Conservation (phyloP, 257 asterid species). For the Solanum piurae region DNA sequence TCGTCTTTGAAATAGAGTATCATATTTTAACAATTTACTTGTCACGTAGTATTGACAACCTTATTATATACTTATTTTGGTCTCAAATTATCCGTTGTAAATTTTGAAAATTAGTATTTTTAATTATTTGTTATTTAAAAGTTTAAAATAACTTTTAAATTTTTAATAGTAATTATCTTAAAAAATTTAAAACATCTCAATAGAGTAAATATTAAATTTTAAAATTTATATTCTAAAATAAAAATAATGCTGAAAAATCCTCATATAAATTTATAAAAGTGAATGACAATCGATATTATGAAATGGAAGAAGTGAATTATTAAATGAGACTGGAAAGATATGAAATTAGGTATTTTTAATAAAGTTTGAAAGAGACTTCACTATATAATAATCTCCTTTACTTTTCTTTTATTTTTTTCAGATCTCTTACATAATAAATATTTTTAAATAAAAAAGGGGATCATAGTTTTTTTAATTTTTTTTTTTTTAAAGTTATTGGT, state of each 20-base stretch:
- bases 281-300: not conserved
- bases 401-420: not conserved
- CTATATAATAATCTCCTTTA: not conserved
- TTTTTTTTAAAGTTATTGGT: not conserved
- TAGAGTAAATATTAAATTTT: not conserved
- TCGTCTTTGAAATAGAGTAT: not conserved
- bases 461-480: not conserved
- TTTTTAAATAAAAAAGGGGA: not conserved
- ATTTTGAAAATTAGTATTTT: not conserved
- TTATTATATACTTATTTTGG: too few relatives aligned
- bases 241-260: not conserved
- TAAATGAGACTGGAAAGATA: not conserved
- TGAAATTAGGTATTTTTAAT: not conserved
- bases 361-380: not conserved
- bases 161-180: not conserved
- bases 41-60: not conserved
- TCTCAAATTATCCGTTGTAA: too few relatives aligned
- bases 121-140: not conserved
- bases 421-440: not conserved
- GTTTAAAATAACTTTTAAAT: fast-evolving
- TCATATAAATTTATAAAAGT: too few relatives aligned
- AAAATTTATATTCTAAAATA: not conserved
- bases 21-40: not conserved
- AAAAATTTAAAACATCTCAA: not conserved
- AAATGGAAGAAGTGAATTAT: not conserved